phyloP scores from a whole-genome alignment of 1,139 yeast species.

The Nakaseomyces kungkrabaensis region DNA sequence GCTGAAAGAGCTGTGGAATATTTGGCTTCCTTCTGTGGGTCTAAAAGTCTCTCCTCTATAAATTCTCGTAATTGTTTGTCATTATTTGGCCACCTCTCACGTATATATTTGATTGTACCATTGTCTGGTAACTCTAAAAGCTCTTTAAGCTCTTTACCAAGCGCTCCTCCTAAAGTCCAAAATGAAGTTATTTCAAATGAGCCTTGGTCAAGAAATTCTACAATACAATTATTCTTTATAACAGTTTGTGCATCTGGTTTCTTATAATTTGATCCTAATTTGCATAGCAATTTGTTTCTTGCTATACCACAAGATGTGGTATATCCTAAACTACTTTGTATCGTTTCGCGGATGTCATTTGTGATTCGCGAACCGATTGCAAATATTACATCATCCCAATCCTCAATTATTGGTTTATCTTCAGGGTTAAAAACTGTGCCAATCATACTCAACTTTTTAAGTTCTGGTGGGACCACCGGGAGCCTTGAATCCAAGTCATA shows the following conservation, averaged over 20 bases:
- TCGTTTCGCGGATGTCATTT: constrained; percentile 41
- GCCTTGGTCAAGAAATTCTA: constrained; percentile 42
- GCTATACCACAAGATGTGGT: constrained; percentile 89
- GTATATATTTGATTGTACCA: constrained; percentile 38
- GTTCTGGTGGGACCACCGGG: constrained; percentile 42
- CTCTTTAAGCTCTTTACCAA: constrained; percentile 52
- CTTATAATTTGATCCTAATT: constrained; percentile 75
- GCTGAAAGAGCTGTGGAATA: constrained; percentile 28
- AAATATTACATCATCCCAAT: constrained; percentile 81
- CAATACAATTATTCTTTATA: constrained; percentile 41
- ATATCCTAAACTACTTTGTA: constrained; percentile 53
- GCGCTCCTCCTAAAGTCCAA: constrained; percentile 87
- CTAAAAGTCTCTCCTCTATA: constrained; percentile 22
- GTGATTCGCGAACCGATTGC: constrained; percentile 57
- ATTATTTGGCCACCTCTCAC: constrained; percentile 35
- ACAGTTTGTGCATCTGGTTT: constrained; percentile 87
- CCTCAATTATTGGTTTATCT: constrained; percentile 30
- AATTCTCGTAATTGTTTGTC: constrained; percentile 28
- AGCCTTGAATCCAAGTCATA: constrained; percentile 30
- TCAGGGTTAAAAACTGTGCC: constrained; percentile 18
- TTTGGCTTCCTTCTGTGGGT: constrained; percentile 3
- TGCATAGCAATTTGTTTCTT: constrained; percentile 66
- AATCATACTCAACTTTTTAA: constrained; percentile 22
- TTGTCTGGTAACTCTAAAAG: constrained; percentile 32
- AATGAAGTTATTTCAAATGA: constrained; percentile 61